These are phyloP conservation scores for Puya raimondii DNA, from an alignment of 176 grass and related monocot species.

Conservation along the genomic window DNA sequence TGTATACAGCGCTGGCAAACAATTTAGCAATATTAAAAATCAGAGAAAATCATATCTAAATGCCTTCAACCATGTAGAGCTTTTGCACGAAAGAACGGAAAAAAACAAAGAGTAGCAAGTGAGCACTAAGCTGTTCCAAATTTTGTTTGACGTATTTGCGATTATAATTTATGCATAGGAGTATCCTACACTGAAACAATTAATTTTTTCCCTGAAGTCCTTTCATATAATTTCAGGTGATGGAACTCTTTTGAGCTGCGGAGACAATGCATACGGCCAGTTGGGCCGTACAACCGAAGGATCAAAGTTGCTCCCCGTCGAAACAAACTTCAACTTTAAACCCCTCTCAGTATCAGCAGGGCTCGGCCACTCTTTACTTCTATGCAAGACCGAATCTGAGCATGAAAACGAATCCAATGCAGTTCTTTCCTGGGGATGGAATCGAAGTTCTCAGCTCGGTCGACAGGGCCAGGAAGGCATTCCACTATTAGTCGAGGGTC, in stretches of 20 bases:
- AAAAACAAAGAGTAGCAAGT: too few species aligned
- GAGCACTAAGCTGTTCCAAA: too few species aligned
- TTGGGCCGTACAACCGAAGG: conserved; percentile 44
- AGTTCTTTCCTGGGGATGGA: conserved; percentile 88
- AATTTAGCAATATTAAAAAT: too few species aligned
- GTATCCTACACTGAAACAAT: too few species aligned
- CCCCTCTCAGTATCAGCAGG: conserved; percentile 70
- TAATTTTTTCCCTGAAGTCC: not conserved
- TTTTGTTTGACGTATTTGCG: too few species aligned
- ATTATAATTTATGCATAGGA: too few species aligned
- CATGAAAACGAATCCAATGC: conserved; percentile 1
- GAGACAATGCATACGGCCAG: conserved; percentile 75
- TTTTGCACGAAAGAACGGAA: too few species aligned
- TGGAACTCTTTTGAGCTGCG: conserved; percentile 52
- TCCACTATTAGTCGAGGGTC: conserved; percentile 39
- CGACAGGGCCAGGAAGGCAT: conserved; percentile 40
- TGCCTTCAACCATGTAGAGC: too few species aligned
- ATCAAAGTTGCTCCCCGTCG: conserved; percentile 43
- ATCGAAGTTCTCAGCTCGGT: conserved; percentile 73
- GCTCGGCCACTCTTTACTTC: conserved; percentile 61
- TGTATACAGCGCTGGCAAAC: too few species aligned
- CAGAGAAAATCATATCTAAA: too few species aligned
- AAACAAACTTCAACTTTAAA: conserved; percentile 15
- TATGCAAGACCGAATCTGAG: conserved; percentile 40
- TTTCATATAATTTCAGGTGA: conserved; percentile 42